Percentiles rank a stretch among this genome's conserved stretches.
Conservation (phyloP, 129 eudicot species). For the Arctium lappa region DNA sequence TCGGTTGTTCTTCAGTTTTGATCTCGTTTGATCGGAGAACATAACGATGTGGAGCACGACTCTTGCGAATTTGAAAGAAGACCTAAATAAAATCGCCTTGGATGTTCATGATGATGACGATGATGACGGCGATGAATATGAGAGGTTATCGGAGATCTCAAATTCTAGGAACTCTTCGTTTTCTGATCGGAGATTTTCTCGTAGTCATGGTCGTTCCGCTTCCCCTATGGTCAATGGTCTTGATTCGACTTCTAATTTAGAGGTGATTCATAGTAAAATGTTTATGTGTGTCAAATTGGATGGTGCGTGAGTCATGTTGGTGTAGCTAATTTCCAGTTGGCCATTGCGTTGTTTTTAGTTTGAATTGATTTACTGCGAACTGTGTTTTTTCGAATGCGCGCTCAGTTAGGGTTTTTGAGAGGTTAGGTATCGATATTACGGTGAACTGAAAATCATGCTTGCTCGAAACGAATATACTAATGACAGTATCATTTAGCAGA, state of each 20-base stretch:
- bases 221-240: conserved; percentile 61
- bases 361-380: conserved; percentile 1
- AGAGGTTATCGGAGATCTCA: conserved; percentile 42
- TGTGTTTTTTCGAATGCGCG: neutral
- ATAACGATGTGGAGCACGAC: conserved; percentile 77
- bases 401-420: conserved; percentile 27
- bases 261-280: conserved; percentile 35
- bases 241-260: conserved; percentile 47
- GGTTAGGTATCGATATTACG: conserved; percentile 9
- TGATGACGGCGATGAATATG: conserved; percentile 29
- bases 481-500: neutral
- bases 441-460: neutral
- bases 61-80: conserved; percentile 85
- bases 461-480: neutral
- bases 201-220: conserved; percentile 40
- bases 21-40: conserved; percentile 3
- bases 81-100: conserved; percentile 75
- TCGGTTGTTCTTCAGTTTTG: neutral
- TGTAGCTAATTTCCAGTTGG: conserved; percentile 14
- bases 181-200: conserved; percentile 63
- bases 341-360: neutral
- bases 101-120: conserved; percentile 82
- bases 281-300: neutral
- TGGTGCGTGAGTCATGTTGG: neutral
- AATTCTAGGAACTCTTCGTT: conserved; percentile 40